Conservation (phyloP, 2,329 filamentous ascomycete species). For the Fusarium sp. region DNA sequence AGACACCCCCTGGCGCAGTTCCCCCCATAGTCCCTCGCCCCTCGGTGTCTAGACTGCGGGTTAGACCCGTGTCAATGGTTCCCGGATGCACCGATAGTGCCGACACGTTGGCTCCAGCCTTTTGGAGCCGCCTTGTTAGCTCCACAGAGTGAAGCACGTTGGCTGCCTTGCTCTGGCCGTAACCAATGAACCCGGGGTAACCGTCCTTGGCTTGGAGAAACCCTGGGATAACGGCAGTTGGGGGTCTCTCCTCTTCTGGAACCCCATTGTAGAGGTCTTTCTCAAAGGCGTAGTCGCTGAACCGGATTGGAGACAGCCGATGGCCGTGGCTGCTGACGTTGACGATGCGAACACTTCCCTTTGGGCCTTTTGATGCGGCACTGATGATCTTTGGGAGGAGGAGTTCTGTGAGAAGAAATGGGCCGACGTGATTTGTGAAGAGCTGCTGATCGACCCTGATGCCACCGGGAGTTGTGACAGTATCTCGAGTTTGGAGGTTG, state of each 20-base stretch:
- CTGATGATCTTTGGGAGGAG: slow-evolving; percentile 48
- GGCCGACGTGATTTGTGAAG: slow-evolving; percentile 53
- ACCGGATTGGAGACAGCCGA: slow-evolving; percentile 55
- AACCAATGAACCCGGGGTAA: slow-evolving; percentile 38
- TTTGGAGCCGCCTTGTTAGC: slow-evolving; percentile 18
- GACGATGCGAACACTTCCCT: slow-evolving; percentile 51
- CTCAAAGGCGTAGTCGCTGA: slow-evolving; percentile 57
- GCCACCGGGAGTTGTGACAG: background rate
- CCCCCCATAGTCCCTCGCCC: slow-evolving; percentile 13
- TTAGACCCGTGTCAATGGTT: slow-evolving; percentile 22
- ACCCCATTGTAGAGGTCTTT: slow-evolving; percentile 11
- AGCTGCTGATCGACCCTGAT: slow-evolving; percentile 37
- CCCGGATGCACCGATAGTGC: slow-evolving; percentile 36
- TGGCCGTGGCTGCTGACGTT: slow-evolving; percentile 60
- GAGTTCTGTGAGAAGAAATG: slow-evolving; percentile 55
- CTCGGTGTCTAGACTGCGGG: slow-evolving; percentile 4
- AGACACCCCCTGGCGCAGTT: slow-evolving; percentile 15
- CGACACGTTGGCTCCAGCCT: background rate
- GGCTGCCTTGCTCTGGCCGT: slow-evolving; percentile 47
- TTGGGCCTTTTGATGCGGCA: background rate
- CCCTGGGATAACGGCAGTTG: background rate
- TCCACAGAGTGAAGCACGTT: slow-evolving; percentile 42
- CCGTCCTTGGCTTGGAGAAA: slow-evolving; percentile 23
- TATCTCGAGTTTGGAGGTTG: slow-evolving; percentile 5
- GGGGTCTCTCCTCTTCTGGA: slow-evolving; percentile 12